Conservation (phyloP, 164 flowering plant genomes). For the Taxillus chinensis region DNA sequence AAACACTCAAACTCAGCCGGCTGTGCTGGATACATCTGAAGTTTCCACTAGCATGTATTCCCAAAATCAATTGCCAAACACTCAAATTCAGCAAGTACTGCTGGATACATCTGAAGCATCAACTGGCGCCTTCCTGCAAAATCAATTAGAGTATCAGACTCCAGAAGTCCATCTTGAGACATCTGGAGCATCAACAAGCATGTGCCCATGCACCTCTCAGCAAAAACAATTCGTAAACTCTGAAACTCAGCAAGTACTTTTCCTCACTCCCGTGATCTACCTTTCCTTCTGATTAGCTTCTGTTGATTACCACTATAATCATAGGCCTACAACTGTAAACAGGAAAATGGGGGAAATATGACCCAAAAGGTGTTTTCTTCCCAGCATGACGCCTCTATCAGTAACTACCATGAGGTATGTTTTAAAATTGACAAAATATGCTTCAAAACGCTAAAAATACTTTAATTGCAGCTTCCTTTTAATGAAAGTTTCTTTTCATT, state of each 20-base stretch:
- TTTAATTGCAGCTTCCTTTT: not conserved
- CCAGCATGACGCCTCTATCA: not conserved
- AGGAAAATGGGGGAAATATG: not conserved
- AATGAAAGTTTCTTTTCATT: not conserved
- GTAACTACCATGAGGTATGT: not conserved
- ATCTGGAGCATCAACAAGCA: not conserved
- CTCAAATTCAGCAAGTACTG: not conserved
- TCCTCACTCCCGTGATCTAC: not conserved
- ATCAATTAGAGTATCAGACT: not conserved
- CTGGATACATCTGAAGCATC: too few relatives aligned
- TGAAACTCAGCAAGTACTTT: not conserved
- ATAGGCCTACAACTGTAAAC: not conserved
- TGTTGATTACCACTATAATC: not conserved
- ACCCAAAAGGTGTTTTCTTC: not conserved
- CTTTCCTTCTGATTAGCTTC: not conserved
- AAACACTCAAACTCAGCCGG: not conserved
- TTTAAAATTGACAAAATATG: not conserved
- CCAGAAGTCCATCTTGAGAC: not conserved
- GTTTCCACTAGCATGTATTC: not conserved
- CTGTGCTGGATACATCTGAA: too few relatives aligned
- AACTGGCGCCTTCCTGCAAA: not conserved
- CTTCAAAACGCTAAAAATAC: not conserved
- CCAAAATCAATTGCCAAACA: not conserved
- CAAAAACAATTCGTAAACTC: not conserved
- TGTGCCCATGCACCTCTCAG: not conserved